Conservation (phyloP, 768 basidiomycete genomes). For the Pleurotus eryngii region DNA sequence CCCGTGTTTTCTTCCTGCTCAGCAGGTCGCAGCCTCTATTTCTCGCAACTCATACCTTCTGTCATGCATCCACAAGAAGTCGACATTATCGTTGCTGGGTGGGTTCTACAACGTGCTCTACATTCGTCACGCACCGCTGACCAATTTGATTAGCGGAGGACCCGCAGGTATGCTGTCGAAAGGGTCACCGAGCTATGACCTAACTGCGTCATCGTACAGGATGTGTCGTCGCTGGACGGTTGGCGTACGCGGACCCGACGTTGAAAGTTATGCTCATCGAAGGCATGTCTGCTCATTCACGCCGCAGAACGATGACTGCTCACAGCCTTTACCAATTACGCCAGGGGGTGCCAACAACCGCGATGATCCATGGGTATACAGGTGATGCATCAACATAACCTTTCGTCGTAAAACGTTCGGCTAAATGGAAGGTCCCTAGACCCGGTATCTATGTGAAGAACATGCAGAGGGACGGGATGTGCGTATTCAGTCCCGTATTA, state of each 20-base stretch:
- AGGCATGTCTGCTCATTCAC: constrained; percentile 31
- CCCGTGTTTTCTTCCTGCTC: background rate
- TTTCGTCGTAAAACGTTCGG: background rate
- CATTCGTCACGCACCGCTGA: background rate
- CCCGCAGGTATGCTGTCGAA: constrained; percentile 43
- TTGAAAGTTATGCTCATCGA: constrained; percentile 76
- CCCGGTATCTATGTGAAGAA: constrained; percentile 70
- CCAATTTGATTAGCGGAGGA: constrained; percentile 36
- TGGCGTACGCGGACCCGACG: constrained; percentile 69
- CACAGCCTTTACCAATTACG: background rate
- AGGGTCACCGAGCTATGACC: background rate
- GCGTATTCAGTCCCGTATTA: constrained; percentile 17
- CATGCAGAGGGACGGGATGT: constrained; percentile 71
- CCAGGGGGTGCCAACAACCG: constrained; percentile 67
- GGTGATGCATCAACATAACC: constrained; percentile 23
- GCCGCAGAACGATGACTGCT: background rate
- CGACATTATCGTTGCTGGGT: constrained; percentile 64
- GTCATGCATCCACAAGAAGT: constrained; percentile 66
- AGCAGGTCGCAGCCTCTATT: constrained; percentile 2
- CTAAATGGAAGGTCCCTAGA: constrained; percentile 20
- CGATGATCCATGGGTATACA: constrained; percentile 74
- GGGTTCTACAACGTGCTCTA: background rate
- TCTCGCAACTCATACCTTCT: background rate
- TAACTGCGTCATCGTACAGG: constrained; percentile 26
- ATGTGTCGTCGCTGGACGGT: constrained; percentile 64